Conservation (phyloP, 441 rosid genomes). For the Bocquillonia castaneifolia region DNA sequence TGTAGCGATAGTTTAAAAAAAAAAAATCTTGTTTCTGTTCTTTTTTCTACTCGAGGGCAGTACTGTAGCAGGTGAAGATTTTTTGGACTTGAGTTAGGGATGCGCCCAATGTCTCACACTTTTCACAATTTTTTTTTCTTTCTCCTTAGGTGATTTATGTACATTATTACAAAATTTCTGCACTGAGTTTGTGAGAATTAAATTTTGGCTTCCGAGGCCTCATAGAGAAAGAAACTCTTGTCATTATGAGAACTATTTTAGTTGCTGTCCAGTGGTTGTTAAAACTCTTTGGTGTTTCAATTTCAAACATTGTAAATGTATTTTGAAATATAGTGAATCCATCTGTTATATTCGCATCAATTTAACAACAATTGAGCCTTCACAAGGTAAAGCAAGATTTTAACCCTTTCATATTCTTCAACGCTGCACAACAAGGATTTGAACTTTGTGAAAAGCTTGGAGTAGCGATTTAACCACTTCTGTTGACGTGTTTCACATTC, state of each 20-base stretch:
- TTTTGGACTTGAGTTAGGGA: constrained; percentile 26
- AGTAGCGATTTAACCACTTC: no score
- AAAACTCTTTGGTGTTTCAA: neutral
- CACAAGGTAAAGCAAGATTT: no score
- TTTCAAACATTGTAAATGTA: constrained; percentile 12
- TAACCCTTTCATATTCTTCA: neutral
- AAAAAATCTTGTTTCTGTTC: constrained; percentile 23
- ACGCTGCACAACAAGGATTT: no score
- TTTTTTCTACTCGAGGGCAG: constrained; percentile 27
- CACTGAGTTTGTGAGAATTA: constrained; percentile 35
- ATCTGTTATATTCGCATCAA: neutral
- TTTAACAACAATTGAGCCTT: neutral
- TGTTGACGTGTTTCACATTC: no score
- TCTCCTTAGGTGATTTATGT: constrained; percentile 37
- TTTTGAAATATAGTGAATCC: constrained; percentile 1
- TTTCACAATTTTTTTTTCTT: constrained; percentile 8
- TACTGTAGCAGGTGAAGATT: constrained; percentile 29
- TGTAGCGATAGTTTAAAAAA: constrained; percentile 27
- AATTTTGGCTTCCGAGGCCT: constrained; percentile 34
- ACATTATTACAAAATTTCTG: constrained; percentile 39
- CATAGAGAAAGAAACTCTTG: constrained; percentile 16
- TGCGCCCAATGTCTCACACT: constrained; percentile 20
- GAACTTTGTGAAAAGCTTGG: no score
- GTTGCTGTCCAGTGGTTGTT: constrained; percentile 9
- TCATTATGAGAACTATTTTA: neutral